Conservation (phyloP, 2,329 filamentous ascomycete genomes). For the Calonectria fujianensis region DNA sequence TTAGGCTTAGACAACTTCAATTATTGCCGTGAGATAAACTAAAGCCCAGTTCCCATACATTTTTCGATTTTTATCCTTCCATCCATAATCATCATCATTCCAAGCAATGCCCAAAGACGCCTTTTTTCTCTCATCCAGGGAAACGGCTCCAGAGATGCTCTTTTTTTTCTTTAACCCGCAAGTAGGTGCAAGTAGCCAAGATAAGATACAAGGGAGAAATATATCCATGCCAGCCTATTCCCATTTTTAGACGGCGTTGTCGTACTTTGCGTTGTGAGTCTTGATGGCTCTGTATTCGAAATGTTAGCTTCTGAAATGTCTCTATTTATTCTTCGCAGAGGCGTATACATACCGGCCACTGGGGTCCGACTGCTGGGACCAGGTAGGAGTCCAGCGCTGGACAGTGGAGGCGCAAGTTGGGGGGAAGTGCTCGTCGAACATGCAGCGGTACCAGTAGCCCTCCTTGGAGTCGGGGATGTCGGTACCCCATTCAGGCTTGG, state of each 20-base stretch:
- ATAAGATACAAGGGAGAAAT: conserved; percentile 51
- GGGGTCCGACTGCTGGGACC: conserved; percentile 97
- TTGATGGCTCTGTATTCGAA: conserved; percentile 78
- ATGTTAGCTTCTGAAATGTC: conserved; percentile 43
- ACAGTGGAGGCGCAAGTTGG: conserved; percentile 93
- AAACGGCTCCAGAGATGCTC: conserved; percentile 73
- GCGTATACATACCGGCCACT: conserved; percentile 82
- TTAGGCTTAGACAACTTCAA: conserved; percentile 22
- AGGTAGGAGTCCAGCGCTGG: conserved; percentile 96
- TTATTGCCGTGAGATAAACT: conserved; percentile 32
- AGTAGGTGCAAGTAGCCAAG: conserved; percentile 44
- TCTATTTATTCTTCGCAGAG: background rate
- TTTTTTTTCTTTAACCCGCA: conserved; percentile 41
- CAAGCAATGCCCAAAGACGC: conserved; percentile 51
- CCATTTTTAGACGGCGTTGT: conserved; percentile 64
- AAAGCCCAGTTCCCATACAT: conserved; percentile 20
- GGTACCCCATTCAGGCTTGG: conserved; percentile 94
- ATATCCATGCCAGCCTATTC: conserved; percentile 44
- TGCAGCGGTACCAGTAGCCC: conserved; percentile 97
- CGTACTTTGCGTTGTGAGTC: conserved; percentile 85
- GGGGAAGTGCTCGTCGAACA: conserved; percentile 99
- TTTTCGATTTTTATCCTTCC: conserved; percentile 36
- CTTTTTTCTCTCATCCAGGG: conserved; percentile 51
- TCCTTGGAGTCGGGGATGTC: conserved; percentile 98
- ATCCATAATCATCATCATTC: conserved; percentile 50